Conservation (phyloP, 1,284 basidiomycete genomes). For the Tilletiopsis washingtonensis region DNA sequence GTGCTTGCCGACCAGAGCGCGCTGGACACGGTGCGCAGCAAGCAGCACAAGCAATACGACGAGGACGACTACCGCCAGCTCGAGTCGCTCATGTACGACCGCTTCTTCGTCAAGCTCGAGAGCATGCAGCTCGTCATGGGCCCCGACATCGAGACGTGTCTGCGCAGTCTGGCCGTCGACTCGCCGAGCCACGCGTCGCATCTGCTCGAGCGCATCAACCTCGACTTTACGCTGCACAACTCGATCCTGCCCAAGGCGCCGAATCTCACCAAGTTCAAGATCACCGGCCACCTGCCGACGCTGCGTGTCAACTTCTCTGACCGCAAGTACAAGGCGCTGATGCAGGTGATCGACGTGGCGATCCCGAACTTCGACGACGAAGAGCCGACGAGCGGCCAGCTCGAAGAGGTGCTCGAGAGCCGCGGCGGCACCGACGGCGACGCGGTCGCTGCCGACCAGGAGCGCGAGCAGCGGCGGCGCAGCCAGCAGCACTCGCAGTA, state of each 20-base stretch:
- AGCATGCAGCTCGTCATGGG: slow-evolving; percentile 90
- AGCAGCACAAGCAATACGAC: slow-evolving; percentile 76
- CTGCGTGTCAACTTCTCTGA: slow-evolving; percentile 92
- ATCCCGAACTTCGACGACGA: slow-evolving; percentile 71
- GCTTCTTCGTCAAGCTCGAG: slow-evolving; percentile 72
- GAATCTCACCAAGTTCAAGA: slow-evolving; percentile 80
- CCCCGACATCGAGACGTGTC: slow-evolving; percentile 71
- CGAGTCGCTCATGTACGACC: slow-evolving; percentile 95
- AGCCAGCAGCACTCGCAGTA: not conserved
- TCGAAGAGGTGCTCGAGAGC: not conserved
- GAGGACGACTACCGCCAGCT: slow-evolving; percentile 82
- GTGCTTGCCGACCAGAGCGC: slow-evolving; percentile 77
- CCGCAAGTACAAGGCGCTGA: slow-evolving; percentile 85
- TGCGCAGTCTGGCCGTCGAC: slow-evolving; percentile 55
- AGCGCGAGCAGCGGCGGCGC: not conserved
- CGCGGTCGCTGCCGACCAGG: slow-evolving; percentile 13
- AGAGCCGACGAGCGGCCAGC: not conserved
- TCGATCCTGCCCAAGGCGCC: slow-evolving; percentile 84
- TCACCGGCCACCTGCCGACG: slow-evolving; percentile 80
- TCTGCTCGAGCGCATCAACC: slow-evolving; percentile 79
- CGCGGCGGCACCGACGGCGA: not conserved
- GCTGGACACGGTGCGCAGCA: slow-evolving; percentile 71
- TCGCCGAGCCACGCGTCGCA: slow-evolving; percentile 58
- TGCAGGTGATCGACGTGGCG: slow-evolving; percentile 84
- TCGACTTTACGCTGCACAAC: slow-evolving; percentile 83